phyloP scores from a whole-genome alignment of 2,329 filamentous ascomycete species.

The Aspergillus oerlinghausenensis region DNA sequence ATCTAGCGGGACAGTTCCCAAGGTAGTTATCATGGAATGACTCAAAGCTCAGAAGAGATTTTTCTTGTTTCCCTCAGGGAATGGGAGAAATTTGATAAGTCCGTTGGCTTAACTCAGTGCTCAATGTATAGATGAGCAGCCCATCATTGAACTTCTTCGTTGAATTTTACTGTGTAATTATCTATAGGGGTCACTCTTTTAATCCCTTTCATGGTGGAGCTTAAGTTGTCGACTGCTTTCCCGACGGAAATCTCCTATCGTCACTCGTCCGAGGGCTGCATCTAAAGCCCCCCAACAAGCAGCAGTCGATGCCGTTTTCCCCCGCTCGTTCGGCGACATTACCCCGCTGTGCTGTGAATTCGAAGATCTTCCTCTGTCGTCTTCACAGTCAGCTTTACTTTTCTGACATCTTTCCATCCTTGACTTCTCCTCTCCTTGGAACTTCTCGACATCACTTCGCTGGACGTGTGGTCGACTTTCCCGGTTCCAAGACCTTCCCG shows the following conservation, averaged over 20 bases:
- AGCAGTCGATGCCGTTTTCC: slow-evolving; percentile 29
- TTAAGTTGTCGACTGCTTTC: slow-evolving; percentile 5
- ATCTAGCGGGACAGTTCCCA: neutral
- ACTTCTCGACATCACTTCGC: slow-evolving; percentile 9
- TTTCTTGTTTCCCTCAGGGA: neutral
- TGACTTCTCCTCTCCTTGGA: slow-evolving; percentile 6
- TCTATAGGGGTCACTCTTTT: neutral
- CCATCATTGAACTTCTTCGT: neutral
- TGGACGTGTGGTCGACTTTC: slow-evolving; percentile 13
- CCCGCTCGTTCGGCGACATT: slow-evolving; percentile 18
- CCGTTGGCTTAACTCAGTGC: neutral
- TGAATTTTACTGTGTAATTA: neutral
- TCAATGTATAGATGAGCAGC: neutral
- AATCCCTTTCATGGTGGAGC: neutral
- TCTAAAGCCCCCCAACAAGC: slow-evolving; percentile 12
- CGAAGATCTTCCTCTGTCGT: slow-evolving; percentile 11
- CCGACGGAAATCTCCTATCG: slow-evolving; percentile 5
- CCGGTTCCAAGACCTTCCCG: slow-evolving; percentile 15
- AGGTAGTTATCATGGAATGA: neutral
- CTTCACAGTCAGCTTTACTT: slow-evolving; percentile 14
- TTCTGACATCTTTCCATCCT: slow-evolving; percentile 10
- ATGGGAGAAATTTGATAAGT: neutral
- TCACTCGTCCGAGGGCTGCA: slow-evolving; percentile 3
- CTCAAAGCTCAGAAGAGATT: neutral
- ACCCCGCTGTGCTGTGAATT: slow-evolving; percentile 22